Evolutionary conservation across 495 filamentous ascomycete species (phyloP).

Genomic region (Usnea hakonensis): DNA sequence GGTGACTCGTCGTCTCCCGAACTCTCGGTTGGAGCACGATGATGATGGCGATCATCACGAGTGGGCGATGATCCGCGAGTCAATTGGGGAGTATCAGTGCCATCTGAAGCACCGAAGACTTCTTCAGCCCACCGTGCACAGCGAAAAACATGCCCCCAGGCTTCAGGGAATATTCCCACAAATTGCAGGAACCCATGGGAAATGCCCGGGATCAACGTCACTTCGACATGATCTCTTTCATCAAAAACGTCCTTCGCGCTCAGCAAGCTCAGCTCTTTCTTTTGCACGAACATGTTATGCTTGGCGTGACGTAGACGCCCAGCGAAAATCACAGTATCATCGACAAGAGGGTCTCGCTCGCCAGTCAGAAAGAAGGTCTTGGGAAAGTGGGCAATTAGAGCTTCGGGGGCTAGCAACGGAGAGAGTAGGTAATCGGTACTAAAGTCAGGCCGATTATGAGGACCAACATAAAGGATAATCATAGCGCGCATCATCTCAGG

Average conservation of each 20-base stretch:
- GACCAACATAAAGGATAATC: slow-evolving; percentile 97
- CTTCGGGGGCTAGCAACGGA: slow-evolving; percentile 81
- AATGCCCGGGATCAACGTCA: slow-evolving; percentile 76
- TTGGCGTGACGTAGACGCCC: slow-evolving; percentile 80
- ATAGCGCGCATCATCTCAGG: slow-evolving; percentile 99
- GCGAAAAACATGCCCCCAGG: slow-evolving; percentile 69
- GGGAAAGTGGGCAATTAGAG: slow-evolving; percentile 72
- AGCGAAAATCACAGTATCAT: slow-evolving; percentile 94
- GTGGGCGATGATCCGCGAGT: slow-evolving; percentile 14
- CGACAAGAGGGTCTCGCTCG: slow-evolving; percentile 89
- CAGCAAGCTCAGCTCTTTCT: slow-evolving; percentile 55
- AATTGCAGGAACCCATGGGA: slow-evolving; percentile 93
- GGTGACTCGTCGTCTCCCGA: slow-evolving; percentile 72
- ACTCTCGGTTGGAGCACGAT: slow-evolving; percentile 49
- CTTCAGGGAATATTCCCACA: slow-evolving; percentile 74
- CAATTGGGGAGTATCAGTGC: neutral
- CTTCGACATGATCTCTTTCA: slow-evolving; percentile 70
- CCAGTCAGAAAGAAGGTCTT: slow-evolving; percentile 91
- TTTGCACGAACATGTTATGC: slow-evolving; percentile 53
- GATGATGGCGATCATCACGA: slow-evolving; percentile 31
- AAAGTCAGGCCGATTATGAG: slow-evolving; percentile 88
- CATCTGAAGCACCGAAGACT: slow-evolving; percentile 42
- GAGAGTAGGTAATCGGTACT: slow-evolving; percentile 81
- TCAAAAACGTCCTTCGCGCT: slow-evolving; percentile 51
- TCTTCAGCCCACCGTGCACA: slow-evolving; percentile 71